phyloP scores from a whole-genome alignment of 23 red algal species.

The Gracilaria caudata region DNA sequence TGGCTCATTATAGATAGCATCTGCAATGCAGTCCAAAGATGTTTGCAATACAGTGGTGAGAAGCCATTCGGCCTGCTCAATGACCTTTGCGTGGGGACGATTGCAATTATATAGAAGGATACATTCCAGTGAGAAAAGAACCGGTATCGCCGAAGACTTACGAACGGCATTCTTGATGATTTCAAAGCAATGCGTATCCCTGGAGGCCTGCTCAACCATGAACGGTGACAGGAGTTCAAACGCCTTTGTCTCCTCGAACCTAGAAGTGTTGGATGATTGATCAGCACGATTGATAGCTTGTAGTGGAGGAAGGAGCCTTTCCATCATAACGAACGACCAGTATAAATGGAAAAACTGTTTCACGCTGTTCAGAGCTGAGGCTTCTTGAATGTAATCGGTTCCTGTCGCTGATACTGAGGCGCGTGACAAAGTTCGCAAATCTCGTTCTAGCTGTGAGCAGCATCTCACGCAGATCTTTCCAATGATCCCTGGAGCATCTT shows the following conservation, averaged over 20 bases:
- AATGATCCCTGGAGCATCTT: background rate
- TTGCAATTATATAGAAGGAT: conserved; percentile 14
- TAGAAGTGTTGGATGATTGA: background rate
- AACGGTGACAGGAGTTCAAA: conserved; percentile 34
- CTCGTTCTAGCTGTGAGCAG: conserved; percentile 4
- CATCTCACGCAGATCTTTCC: background rate
- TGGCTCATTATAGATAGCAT: conserved; percentile 3
- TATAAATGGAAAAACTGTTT: conserved; percentile 31
- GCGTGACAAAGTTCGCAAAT: background rate
- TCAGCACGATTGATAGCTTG: background rate
- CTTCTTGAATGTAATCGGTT: conserved; percentile 32
- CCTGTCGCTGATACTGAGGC: background rate
- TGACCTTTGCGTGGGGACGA: background rate
- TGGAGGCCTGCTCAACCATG: conserved; percentile 28
- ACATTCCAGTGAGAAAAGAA: conserved; percentile 46
- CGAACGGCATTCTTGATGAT: conserved; percentile 1
- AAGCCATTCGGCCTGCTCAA: background rate
- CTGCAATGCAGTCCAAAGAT: conserved; percentile 9
- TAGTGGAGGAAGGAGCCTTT: background rate
- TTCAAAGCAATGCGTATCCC: background rate
- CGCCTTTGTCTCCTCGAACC: background rate
- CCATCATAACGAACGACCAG: conserved; percentile 20
- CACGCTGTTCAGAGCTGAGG: conserved; percentile 5
- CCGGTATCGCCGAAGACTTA: conserved; percentile 10
- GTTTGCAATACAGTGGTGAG: conserved; percentile 3